Conservation (phyloP, 2,329 filamentous ascomycete genomes). For the Elsinoe perseae region DNA sequence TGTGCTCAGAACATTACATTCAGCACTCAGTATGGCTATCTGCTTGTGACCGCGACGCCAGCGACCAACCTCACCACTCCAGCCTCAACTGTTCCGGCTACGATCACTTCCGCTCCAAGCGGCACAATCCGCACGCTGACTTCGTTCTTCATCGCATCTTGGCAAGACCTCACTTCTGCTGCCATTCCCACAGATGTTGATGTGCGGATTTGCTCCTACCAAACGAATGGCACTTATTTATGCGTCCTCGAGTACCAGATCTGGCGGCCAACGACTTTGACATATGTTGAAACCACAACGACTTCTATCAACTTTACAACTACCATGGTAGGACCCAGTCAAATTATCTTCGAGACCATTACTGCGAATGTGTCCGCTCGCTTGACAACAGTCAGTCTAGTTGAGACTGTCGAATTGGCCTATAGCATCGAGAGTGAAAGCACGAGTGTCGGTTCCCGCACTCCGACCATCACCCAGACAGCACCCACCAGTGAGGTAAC, state of each 20-base stretch:
- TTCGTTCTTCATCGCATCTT: constrained; percentile 40
- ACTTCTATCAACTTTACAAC: constrained; percentile 34
- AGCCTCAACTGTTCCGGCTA: constrained; percentile 13
- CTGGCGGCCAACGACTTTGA: constrained; percentile 36
- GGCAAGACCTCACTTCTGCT: constrained; percentile 36
- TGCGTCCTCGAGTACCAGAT: constrained; percentile 37
- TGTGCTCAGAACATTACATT: constrained; percentile 41
- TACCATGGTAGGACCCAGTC: constrained; percentile 30
- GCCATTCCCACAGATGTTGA: constrained; percentile 34
- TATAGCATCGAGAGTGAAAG: constrained; percentile 32
- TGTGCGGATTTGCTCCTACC: constrained; percentile 35
- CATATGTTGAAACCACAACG: constrained; percentile 31
- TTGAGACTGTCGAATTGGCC: constrained; percentile 32
- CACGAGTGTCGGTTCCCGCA: constrained; percentile 21
- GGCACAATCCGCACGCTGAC: constrained; percentile 32
- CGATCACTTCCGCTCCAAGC: constrained; percentile 32
- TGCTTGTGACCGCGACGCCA: constrained; percentile 33
- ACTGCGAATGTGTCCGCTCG: constrained; percentile 33
- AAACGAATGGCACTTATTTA: constrained; percentile 31
- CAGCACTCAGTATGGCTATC: constrained; percentile 38
- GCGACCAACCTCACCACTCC: constrained; percentile 1
- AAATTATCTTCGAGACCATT: constrained; percentile 35
- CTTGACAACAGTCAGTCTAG: constrained; percentile 33
- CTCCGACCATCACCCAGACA: constrained; percentile 27
- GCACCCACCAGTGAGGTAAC: background rate